phyloP scores from a whole-genome alignment of 2,329 filamentous ascomycete species.

The Arthrobotrys musiformis region DNA sequence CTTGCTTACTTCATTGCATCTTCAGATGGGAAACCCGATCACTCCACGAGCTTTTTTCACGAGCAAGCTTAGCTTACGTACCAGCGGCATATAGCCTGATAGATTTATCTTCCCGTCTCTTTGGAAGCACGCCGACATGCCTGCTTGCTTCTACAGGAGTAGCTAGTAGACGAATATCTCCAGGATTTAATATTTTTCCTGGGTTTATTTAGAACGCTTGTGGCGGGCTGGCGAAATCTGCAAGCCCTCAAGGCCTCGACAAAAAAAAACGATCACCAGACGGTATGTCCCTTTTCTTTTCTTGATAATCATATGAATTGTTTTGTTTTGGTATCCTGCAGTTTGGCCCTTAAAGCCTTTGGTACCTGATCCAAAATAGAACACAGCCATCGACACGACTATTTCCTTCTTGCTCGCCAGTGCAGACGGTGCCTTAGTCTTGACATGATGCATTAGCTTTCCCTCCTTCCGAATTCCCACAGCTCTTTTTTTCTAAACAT shows the following conservation, averaged over 20 bases:
- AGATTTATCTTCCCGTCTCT: slow-evolving; percentile 28
- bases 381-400: slow-evolving; percentile 28
- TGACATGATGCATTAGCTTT: slow-evolving; percentile 30
- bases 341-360: slow-evolving; percentile 9
- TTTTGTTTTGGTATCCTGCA: not conserved
- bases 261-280: slow-evolving; percentile 29
- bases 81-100: slow-evolving; percentile 47
- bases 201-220: slow-evolving; percentile 38
- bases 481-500: slow-evolving; percentile 29
- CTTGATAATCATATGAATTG: slow-evolving; percentile 17
- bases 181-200: slow-evolving; percentile 3
- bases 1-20: too few species aligned
- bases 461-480: slow-evolving; percentile 21
- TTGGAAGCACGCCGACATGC: slow-evolving; percentile 11
- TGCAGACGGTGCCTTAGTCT: slow-evolving; percentile 29
- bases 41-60: slow-evolving; percentile 32
- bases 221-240: slow-evolving; percentile 47
- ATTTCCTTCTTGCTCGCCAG: not conserved
- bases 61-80: slow-evolving; percentile 37
- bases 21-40: slow-evolving; percentile 40
- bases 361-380: slow-evolving; percentile 41
- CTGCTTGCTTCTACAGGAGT: not conserved
- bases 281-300: slow-evolving; percentile 30
- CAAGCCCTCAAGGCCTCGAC: slow-evolving; percentile 41
- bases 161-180: not conserved